Percentiles rank a stretch among this genome's conserved stretches.
Conservation (phyloP, 352 stramenopile genomes). For the Pythium chondricola region DNA sequence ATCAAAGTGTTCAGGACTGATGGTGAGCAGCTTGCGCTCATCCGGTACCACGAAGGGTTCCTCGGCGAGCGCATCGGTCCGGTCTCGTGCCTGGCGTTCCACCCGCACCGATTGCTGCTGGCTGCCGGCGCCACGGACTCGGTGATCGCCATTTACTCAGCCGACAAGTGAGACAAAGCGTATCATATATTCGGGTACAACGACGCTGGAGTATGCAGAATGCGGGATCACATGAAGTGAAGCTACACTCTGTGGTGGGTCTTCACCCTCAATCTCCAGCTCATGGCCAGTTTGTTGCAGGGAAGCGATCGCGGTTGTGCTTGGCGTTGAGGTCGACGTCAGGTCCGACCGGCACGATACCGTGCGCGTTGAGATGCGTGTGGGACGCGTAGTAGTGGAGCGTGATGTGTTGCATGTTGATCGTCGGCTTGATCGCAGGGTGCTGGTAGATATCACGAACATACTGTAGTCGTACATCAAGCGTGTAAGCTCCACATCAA, state of each 20-base stretch:
- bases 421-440: slow-evolving; percentile 71
- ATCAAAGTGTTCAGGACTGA: slow-evolving; percentile 97
- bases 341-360: slow-evolving; percentile 88
- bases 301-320: slow-evolving; percentile 68
- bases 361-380: slow-evolving; percentile 90
- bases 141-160: slow-evolving; percentile 92
- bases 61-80: slow-evolving; percentile 95
- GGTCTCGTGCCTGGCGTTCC: slow-evolving; percentile 96
- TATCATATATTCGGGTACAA: no score
- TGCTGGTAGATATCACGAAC: slow-evolving; percentile 92
- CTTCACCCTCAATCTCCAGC: no score
- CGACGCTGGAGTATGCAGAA: no score
- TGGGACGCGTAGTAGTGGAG: slow-evolving; percentile 95
- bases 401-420: slow-evolving; percentile 97
- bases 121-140: slow-evolving; percentile 94
- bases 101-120: slow-evolving; percentile 93
- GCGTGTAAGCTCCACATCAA: no score
- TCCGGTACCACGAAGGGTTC: slow-evolving; percentile 96
- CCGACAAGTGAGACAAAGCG: slow-evolving; percentile 60
- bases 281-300: slow-evolving; percentile 22
- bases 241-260: no score
- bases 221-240: no score
- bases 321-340: slow-evolving; percentile 41
- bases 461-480: no score
- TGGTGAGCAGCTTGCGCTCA: slow-evolving; percentile 75